Percentiles rank a stretch among this genome's conserved stretches.
phyloP scores from a whole-genome alignment of 176 grass and related monocot genomes.

The Triticum timopheevii region DNA sequence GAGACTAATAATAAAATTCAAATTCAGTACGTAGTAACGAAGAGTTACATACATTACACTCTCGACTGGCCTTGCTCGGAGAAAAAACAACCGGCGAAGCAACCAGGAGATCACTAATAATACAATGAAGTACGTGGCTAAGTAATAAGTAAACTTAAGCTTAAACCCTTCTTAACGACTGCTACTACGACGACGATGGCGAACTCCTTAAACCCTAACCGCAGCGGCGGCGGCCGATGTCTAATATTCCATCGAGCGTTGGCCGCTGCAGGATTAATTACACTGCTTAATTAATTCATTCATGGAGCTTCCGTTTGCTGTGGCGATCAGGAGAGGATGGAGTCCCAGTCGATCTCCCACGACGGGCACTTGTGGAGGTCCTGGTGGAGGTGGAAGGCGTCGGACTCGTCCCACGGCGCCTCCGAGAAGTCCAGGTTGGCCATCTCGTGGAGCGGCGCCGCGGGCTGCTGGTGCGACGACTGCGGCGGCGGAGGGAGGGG shows the following conservation, averaged over 20 bases:
- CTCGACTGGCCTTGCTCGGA: constrained; percentile 47
- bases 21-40: constrained; percentile 39
- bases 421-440: constrained; percentile 85
- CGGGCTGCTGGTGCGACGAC: not conserved
- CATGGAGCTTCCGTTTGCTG: constrained; percentile 5
- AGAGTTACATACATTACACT: constrained; percentile 46
- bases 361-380: constrained; percentile 67
- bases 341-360: constrained; percentile 97
- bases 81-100: constrained; percentile 61
- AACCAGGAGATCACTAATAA: constrained; percentile 47
- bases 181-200: not conserved
- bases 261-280: constrained; percentile 18
- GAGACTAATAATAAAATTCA: not conserved
- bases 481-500: not conserved
- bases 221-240: constrained; percentile 63
- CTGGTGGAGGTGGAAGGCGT: constrained; percentile 49
- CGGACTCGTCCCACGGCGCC: constrained; percentile 89
- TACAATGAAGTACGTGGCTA: constrained; percentile 3
- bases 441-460: constrained; percentile 62
- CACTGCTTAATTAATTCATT: constrained; percentile 24
- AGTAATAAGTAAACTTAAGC: not conserved
- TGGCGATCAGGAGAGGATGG: constrained; percentile 63
- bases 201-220: constrained; percentile 58
- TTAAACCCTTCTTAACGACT: constrained; percentile 48
- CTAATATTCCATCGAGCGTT: constrained; percentile 78